Base-by-base conservation (phyloP, 129 eudicot species). In the Helianthus tuberosus region DNA sequence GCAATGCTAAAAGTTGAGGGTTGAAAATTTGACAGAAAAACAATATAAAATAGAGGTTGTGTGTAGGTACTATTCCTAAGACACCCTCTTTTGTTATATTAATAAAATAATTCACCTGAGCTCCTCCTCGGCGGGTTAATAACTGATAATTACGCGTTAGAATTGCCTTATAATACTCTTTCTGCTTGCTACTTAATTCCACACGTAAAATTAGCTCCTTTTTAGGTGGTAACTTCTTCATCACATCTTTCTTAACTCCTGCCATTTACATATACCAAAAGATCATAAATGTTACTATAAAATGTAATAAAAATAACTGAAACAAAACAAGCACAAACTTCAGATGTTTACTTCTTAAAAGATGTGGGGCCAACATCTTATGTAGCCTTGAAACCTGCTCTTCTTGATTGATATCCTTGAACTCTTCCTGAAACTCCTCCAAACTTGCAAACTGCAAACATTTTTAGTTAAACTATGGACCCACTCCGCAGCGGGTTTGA, bases 331-430 rank as follows among this genome's bases (percentile, higher is more conserved):
- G 58, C 25, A 69, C 2, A 39, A n/a, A 75, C 53, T 76, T 71
- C 64, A 39, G 82, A 77, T 62, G 50, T 76, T 83, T 94, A 94
- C 99, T 88, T 85, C 99, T 86, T 41, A 94, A 85, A 62, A 94
- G 93, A 94, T 94, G 99, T n/a, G 97, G 99, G n/a, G 97, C 97
- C 92, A 94, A 82, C 97, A 94, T 94, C 77, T 86, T 91, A 59
- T 94, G 99, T 57, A 94, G 99, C 87, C 99, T 88, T 69, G 88
- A 90, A 54, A 94, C 89, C 82, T 94, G 99, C 77, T 94, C 99
- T 79, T 94, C 99, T 72, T 94, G 99, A 79, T 89, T 91, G 74
- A 94, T 94, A 82, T 94, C 99, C 87, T 82, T 85, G 75, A 94
- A 94, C 87, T 94, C 99, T 82, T 94, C 93, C 83, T 91, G 99